Percentiles rank a stretch among this genome's conserved stretches.
Evolutionary conservation across 23 red algal genomes (phyloP).

Genomic region (Gracilariopsis chorda): DNA sequence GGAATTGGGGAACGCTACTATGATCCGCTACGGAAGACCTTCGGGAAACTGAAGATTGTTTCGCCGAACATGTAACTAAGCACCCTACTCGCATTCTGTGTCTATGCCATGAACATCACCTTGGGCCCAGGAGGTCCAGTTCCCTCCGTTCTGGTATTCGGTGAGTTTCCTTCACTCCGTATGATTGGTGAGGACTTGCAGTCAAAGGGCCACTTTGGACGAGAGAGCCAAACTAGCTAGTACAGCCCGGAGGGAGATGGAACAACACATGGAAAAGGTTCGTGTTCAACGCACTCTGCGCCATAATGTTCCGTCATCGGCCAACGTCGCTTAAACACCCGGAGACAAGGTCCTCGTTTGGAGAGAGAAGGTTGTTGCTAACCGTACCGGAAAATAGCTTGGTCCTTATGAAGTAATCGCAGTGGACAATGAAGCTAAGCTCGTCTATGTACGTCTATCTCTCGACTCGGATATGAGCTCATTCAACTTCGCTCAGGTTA

Average conservation of each 20-base stretch:
- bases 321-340: not conserved
- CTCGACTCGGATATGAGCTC: not conserved
- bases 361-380: not conserved
- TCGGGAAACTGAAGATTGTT: not conserved
- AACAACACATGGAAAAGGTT: not conserved
- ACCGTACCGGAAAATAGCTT: not conserved
- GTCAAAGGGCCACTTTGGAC: not conserved
- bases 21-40: not conserved
- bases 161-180: not conserved
- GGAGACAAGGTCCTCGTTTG: not conserved
- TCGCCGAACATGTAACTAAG: not conserved
- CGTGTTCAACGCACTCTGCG: not conserved
- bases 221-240: not conserved
- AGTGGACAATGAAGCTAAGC: not conserved
- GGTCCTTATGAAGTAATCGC: not conserved
- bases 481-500: not conserved
- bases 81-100: not conserved
- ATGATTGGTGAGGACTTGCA: not conserved
- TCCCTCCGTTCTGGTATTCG: not conserved
- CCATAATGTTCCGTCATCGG: not conserved
- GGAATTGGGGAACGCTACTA: not conserved
- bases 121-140: not conserved
- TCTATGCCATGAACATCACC: not conserved
- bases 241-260: not conserved
- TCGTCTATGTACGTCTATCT: not conserved